phyloP scores from a whole-genome alignment of 1,139 yeast genomes.

The Pichia sp. region DNA sequence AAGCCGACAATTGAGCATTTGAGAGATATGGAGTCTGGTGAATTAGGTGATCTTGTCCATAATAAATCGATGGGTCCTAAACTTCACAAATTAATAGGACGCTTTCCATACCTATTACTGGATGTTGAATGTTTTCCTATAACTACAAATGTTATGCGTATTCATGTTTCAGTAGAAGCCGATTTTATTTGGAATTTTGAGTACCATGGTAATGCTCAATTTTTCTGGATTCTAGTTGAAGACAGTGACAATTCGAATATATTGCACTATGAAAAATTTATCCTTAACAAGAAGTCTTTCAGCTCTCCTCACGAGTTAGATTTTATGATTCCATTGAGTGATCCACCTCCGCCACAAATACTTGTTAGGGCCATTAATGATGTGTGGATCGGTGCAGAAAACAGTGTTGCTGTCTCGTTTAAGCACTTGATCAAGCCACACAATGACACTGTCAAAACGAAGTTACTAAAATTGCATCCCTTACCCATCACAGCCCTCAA shows the following conservation, averaged over 20 bases:
- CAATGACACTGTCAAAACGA: constrained; percentile 81
- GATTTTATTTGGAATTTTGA: constrained; percentile 82
- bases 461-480: constrained; percentile 75
- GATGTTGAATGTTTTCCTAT: constrained; percentile 89
- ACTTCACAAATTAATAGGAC: constrained; percentile 57
- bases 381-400: constrained; percentile 84
- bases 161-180: constrained; percentile 65
- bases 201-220: constrained; percentile 78
- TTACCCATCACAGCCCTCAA: constrained; percentile 80
- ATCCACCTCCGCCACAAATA: constrained; percentile 85
- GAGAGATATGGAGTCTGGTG: constrained; percentile 69
- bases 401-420: constrained; percentile 74
- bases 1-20: constrained; percentile 67
- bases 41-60: constrained; percentile 86
- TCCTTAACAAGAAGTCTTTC: constrained; percentile 58
- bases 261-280: constrained; percentile 77
- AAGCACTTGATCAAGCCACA: constrained; percentile 87
- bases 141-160: constrained; percentile 78
- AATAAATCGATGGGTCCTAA: constrained; percentile 68
- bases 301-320: constrained; percentile 64
- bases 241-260: constrained; percentile 73
- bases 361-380: constrained; percentile 78
- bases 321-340: constrained; percentile 86
- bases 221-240: constrained; percentile 91
- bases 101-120: constrained; percentile 70